Conservation (phyloP, 768 basidiomycete species). For the Infundibulicybe gibba region DNA sequence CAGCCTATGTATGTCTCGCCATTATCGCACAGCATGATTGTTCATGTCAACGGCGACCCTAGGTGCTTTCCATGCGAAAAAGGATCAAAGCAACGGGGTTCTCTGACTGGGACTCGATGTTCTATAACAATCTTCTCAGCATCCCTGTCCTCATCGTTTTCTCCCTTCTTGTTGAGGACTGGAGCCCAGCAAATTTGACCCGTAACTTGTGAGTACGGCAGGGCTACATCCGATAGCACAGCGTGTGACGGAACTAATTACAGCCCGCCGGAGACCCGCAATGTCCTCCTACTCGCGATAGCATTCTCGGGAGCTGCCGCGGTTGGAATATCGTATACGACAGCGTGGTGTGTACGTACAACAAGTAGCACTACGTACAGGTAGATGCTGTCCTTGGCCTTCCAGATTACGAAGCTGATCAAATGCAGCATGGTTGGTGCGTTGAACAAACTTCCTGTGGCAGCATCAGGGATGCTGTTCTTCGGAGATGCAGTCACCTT, state of each 20-base stretch:
- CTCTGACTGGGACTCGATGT: conserved; percentile 98
- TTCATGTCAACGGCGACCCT: conserved; percentile 6
- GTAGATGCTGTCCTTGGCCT: conserved; percentile 31
- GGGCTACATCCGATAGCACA: background rate
- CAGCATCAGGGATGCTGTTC: conserved; percentile 97
- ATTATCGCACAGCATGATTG: background rate
- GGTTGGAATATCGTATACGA: conserved; percentile 96
- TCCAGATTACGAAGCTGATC: conserved; percentile 1
- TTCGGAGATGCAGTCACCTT: conserved; percentile 88
- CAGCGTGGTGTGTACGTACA: conserved; percentile 96
- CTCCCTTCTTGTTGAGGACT: conserved; percentile 85
- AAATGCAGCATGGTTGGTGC: conserved; percentile 92
- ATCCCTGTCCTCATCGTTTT: conserved; percentile 86
- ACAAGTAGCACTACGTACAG: conserved; percentile 99
- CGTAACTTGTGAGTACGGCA: conserved; percentile 80
- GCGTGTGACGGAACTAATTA: conserved; percentile 2
- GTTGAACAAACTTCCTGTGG: conserved; percentile 95
- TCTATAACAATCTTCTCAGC: conserved; percentile 95
- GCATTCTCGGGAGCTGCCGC: conserved; percentile 97
- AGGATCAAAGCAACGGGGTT: conserved; percentile 93
- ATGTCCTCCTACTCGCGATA: conserved; percentile 80
- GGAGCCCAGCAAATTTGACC: conserved; percentile 73
- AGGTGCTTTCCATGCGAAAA: conserved; percentile 97
- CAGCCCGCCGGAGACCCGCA: conserved; percentile 82
- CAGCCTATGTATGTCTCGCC: conserved; percentile 70